Conservation (phyloP, 305 asterid species). For the Solanum hybrid region DNA sequence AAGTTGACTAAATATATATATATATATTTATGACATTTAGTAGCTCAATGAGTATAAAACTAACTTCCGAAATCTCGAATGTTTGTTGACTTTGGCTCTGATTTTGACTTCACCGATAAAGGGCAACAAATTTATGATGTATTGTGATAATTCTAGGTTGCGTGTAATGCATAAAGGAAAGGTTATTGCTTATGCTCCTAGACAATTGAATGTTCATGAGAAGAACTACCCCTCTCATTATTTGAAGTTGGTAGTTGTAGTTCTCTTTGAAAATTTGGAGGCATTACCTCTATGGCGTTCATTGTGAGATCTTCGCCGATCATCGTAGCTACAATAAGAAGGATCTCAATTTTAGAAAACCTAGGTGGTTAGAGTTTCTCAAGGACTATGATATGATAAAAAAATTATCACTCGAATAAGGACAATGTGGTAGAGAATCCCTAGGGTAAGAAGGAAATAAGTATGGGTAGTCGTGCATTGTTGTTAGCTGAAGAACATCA, state of each 20-base stretch:
- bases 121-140: not conserved
- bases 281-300: not conserved
- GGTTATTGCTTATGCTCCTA: not conserved
- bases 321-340: not conserved
- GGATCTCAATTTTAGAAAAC: not conserved
- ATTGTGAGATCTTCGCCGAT: not conserved
- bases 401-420: not conserved
- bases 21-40: no score
- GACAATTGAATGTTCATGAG: not conserved
- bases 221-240: not conserved
- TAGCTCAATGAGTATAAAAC: not conserved
- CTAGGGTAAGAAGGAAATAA: not conserved
- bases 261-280: not conserved
- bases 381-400: not conserved
- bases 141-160: not conserved
- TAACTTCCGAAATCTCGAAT: not conserved
- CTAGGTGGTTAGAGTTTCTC: not conserved
- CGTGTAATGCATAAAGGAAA: not conserved
- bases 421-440: not conserved
- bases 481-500: not conserved
- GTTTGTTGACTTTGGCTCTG: not conserved
- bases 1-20: no score
- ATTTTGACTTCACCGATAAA: not conserved
- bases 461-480: not conserved
- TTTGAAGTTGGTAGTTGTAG: not conserved